These are phyloP conservation scores for Rhizopogon salebrosus DNA, from an alignment of 768 basidiomycete genomes.

Conservation along the genomic window DNA sequence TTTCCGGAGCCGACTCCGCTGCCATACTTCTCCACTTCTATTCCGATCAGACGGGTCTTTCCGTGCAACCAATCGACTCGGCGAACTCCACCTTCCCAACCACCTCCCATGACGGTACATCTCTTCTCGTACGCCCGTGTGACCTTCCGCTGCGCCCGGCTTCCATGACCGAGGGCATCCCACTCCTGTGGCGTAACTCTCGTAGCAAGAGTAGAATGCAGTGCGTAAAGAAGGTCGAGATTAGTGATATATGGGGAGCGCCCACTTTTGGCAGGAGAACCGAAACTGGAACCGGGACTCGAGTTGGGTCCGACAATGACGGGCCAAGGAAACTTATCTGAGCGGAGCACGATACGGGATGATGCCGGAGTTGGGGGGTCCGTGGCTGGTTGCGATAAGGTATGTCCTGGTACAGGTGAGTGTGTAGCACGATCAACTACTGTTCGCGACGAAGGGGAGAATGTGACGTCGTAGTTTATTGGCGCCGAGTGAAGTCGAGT, in stretches of 20 bases:
- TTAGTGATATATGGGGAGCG: slow-evolving; percentile 44
- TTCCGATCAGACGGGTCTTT: slow-evolving; percentile 54
- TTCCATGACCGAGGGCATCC: slow-evolving; percentile 52
- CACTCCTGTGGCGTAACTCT: slow-evolving; percentile 64
- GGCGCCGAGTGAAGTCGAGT: slow-evolving; percentile 53
- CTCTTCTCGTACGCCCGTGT: slow-evolving; percentile 59
- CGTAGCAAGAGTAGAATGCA: slow-evolving; percentile 50
- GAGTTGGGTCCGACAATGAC: slow-evolving; percentile 40
- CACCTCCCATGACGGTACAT: slow-evolving; percentile 57
- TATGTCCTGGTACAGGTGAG: slow-evolving; percentile 48
- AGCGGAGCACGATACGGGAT: slow-evolving; percentile 45
- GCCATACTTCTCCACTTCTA: slow-evolving; percentile 49
- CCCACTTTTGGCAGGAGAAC: slow-evolving; percentile 12
- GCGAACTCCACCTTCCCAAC: slow-evolving; percentile 66
- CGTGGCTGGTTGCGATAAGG: slow-evolving; percentile 59
- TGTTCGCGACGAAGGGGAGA: slow-evolving; percentile 51
- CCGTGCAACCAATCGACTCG: slow-evolving; percentile 62
- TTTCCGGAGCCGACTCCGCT: slow-evolving; percentile 37
- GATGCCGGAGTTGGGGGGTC: slow-evolving; percentile 48
- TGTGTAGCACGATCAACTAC: slow-evolving; percentile 53
- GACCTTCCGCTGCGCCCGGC: slow-evolving; percentile 52
- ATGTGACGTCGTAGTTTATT: slow-evolving; percentile 55
- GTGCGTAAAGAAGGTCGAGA: slow-evolving; percentile 55
- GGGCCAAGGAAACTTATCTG: slow-evolving; percentile 58
- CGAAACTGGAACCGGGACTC: slow-evolving; percentile 20